phyloP scores from a whole-genome alignment of 2,329 filamentous ascomycete genomes.

The Annulohypoxylon truncatum region DNA sequence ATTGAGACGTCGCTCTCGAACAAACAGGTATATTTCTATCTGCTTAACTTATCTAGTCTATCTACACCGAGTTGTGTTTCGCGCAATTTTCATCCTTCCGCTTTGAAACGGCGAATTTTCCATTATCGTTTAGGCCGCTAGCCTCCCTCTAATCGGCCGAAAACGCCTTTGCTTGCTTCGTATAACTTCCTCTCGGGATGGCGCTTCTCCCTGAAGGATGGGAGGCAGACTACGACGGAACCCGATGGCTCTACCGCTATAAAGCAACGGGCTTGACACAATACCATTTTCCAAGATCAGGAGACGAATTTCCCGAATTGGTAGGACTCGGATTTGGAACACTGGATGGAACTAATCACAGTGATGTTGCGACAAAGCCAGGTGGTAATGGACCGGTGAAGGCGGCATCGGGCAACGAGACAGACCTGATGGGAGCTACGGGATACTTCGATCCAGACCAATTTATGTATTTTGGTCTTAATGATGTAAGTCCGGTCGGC shows the following conservation, averaged over 20 bases:
- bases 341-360: constrained; percentile 41
- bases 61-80: not conserved
- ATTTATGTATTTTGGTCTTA: constrained; percentile 65
- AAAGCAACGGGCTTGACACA: constrained; percentile 65
- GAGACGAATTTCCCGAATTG: constrained; percentile 69
- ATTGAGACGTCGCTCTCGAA: not conserved
- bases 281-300: constrained; percentile 67
- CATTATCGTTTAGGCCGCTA: not conserved
- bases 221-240: constrained; percentile 69
- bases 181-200: constrained; percentile 43
- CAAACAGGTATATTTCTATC: not conserved
- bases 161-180: not conserved
- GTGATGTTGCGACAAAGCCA: constrained; percentile 37
- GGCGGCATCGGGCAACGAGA: constrained; percentile 38
- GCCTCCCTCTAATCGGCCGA: not conserved
- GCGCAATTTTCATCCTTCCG: not conserved
- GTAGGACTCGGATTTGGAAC: constrained; percentile 53
- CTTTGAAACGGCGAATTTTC: not conserved
- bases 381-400: constrained; percentile 38
- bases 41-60: not conserved
- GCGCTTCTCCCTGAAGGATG: constrained; percentile 63
- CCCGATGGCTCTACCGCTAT: constrained; percentile 69
- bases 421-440: constrained; percentile 51
- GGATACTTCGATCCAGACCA: constrained; percentile 63
- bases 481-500: constrained; percentile 58